Evolutionary conservation across 352 stramenopile species (phyloP).

Genomic region (Pythium chondricola): DNA sequence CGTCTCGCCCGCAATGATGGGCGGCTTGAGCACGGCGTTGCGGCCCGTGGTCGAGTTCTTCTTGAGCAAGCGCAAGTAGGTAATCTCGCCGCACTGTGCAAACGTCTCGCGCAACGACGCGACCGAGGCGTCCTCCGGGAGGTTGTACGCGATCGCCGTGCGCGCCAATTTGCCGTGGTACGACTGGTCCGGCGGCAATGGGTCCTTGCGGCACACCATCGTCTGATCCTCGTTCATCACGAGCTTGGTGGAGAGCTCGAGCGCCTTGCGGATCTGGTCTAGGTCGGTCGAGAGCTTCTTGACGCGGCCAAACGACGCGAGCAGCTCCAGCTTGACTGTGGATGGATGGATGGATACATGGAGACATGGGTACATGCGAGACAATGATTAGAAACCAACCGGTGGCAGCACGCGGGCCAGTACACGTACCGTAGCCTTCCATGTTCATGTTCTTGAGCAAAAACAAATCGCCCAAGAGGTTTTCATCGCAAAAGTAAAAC

Average conservation of each 20-base stretch:
- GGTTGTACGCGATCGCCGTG: slow-evolving; percentile 84
- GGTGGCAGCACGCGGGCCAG: background rate
- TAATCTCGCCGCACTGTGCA: slow-evolving; percentile 75
- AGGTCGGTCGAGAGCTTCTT: slow-evolving; percentile 85
- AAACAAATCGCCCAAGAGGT: slow-evolving; percentile 79
- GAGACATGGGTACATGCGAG: slow-evolving; percentile 6
- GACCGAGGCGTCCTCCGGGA: slow-evolving; percentile 81
- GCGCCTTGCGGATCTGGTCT: slow-evolving; percentile 72
- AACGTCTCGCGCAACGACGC: slow-evolving; percentile 82
- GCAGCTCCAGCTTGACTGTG: slow-evolving; percentile 74
- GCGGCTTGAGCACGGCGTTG: slow-evolving; percentile 84
- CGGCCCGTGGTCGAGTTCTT: slow-evolving; percentile 82
- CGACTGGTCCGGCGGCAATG: slow-evolving; percentile 67
- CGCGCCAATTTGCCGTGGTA: slow-evolving; percentile 83
- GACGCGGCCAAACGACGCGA: slow-evolving; percentile 78
- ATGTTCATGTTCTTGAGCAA: slow-evolving; percentile 88
- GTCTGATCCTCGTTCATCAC: slow-evolving; percentile 76
- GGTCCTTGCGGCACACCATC: slow-evolving; percentile 85
- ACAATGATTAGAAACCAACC: background rate
- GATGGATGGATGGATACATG: too few relatives aligned
- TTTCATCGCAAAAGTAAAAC: slow-evolving; percentile 88
- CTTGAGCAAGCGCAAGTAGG: slow-evolving; percentile 84
- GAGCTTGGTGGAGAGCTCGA: slow-evolving; percentile 82
- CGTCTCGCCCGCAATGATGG: slow-evolving; percentile 81
- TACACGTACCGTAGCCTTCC: slow-evolving; percentile 75